Percentiles rank a stretch among this genome's conserved stretches.
phyloP scores from a whole-genome alignment of 306 rosid species.

The Vigna angularis region DNA sequence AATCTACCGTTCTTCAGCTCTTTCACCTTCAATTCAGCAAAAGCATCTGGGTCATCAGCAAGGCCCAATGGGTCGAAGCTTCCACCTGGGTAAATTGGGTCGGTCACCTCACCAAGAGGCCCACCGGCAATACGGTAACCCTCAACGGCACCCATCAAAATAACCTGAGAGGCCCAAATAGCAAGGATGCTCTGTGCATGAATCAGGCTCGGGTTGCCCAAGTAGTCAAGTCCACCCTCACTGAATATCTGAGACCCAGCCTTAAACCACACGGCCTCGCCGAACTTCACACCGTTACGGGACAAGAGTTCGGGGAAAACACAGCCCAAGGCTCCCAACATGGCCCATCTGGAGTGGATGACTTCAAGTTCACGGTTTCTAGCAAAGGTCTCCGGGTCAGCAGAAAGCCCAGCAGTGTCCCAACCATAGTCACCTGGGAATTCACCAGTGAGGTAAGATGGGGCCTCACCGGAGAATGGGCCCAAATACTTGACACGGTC shows the following conservation, averaged over 20 bases:
- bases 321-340: conserved; percentile 36
- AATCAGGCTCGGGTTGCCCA: not conserved
- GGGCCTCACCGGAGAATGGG: conserved; percentile 31
- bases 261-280: conserved; percentile 38
- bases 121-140: conserved; percentile 47
- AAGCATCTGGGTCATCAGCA: conserved; percentile 46
- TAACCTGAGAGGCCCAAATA: conserved; percentile 34
- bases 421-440: conserved; percentile 42
- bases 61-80: conserved; percentile 45
- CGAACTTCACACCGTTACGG: conserved; percentile 36
- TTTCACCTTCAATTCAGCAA: conserved; percentile 42
- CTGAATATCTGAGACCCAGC: conserved; percentile 19
- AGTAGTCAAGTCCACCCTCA: no score
- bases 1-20: conserved; percentile 39
- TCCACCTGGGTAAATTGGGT: conserved; percentile 42
- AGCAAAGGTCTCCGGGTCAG: conserved; percentile 43
- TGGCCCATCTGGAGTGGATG: conserved; percentile 43
- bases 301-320: conserved; percentile 40
- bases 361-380: conserved; percentile 38
- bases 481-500: conserved; percentile 12
- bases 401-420: conserved; percentile 42
- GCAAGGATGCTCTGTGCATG: conserved; percentile 46
- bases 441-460: conserved; percentile 35
- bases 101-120: conserved; percentile 39
- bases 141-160: conserved; percentile 37